Evolutionary conservation across 2,329 filamentous ascomycete genomes (phyloP).

Genomic region (Delphinella strobiligena): DNA sequence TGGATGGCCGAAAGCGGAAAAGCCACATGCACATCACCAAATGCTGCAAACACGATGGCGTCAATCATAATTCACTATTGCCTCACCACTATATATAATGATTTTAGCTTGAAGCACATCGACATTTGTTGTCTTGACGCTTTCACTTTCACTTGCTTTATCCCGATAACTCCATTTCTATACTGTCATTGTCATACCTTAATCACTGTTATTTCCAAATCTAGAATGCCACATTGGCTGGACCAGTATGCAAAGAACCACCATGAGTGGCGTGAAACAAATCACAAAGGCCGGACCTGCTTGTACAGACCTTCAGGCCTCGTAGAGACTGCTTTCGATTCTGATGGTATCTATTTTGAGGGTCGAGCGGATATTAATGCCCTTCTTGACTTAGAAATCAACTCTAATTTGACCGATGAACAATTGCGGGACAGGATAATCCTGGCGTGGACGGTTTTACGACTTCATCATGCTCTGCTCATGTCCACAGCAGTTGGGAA

Average conservation of each 20-base stretch:
- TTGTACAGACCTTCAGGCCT: constrained; percentile 29
- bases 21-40: too few relatives aligned
- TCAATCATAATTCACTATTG: too few relatives aligned
- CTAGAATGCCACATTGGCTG: constrained; percentile 23
- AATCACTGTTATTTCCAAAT: too few relatives aligned
- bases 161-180: too few relatives aligned
- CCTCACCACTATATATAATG: too few relatives aligned
- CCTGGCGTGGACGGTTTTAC: constrained; percentile 9
- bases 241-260: constrained; percentile 25
- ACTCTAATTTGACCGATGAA: constrained; percentile 18
- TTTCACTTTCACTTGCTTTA: too few relatives aligned
- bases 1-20: too few relatives aligned
- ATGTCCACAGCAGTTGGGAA: constrained; percentile 19
- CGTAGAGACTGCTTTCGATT: constrained; percentile 33
- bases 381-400: constrained; percentile 24
- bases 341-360: constrained; percentile 30
- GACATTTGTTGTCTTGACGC: too few relatives aligned
- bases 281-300: constrained; percentile 11
- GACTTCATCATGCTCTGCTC: constrained; percentile 10
- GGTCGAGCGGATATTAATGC: constrained; percentile 34
- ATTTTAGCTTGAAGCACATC: too few relatives aligned
- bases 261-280: constrained; percentile 24
- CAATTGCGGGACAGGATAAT: constrained; percentile 15
- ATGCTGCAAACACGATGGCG: too few relatives aligned
- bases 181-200: too few relatives aligned